Conservation (phyloP, 768 basidiomycete genomes). For the Xerocomus spinulosus region DNA sequence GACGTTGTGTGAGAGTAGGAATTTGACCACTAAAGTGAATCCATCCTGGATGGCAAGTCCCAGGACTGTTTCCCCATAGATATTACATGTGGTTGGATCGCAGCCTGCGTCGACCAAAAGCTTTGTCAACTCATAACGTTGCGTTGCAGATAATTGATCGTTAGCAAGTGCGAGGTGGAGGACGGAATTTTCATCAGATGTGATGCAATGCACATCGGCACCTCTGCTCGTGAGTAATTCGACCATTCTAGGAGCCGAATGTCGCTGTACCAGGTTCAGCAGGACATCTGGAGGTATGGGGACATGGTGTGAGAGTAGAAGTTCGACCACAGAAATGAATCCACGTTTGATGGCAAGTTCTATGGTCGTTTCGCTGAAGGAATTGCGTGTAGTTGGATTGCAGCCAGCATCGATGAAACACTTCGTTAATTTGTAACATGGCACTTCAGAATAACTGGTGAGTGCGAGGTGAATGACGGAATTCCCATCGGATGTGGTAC, state of each 20-base stretch:
- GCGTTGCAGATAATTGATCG: too few species aligned
- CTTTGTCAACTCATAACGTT: not conserved
- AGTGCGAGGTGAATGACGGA: not conserved
- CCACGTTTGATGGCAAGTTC: not conserved
- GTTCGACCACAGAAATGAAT: not conserved
- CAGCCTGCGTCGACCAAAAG: not conserved
- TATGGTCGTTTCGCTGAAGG: not conserved
- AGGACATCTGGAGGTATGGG: not conserved
- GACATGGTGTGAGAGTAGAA: not conserved
- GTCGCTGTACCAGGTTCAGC: too few species aligned
- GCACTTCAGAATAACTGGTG: not conserved
- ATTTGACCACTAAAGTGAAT: not conserved
- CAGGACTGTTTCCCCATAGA: not conserved
- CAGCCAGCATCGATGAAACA: not conserved
- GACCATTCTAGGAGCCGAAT: too few species aligned
- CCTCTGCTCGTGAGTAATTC: too few species aligned
- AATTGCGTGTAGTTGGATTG: not conserved
- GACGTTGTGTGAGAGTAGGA: not conserved
- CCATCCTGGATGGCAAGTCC: not conserved
- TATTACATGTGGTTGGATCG: not conserved
- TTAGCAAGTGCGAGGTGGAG: too few species aligned
- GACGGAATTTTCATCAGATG: too few species aligned
- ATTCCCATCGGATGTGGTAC: not conserved
- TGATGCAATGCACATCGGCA: too few species aligned
- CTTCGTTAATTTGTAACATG: not conserved